Percentiles rank a stretch among this genome's conserved stretches.
These are phyloP conservation scores for Aspergillus terreus DNA, from an alignment of 2,329 filamentous ascomycete species.

Conservation along the genomic window DNA sequence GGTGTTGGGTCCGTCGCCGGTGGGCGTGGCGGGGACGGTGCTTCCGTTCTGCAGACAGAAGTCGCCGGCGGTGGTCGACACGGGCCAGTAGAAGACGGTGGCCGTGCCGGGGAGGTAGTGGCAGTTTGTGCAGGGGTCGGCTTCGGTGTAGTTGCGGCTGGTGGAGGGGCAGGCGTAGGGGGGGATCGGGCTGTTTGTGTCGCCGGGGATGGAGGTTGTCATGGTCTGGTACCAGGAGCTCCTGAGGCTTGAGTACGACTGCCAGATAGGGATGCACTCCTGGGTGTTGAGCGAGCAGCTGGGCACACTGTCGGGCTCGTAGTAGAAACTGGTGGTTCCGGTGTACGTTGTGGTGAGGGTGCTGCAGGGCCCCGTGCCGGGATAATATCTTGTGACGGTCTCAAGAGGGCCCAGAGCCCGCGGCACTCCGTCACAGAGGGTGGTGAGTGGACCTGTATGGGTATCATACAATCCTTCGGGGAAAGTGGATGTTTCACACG, in stretches of 20 bases:
- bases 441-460: constrained; percentile 18
- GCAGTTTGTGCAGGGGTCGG: constrained; percentile 16
- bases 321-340: constrained; percentile 6
- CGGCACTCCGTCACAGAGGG: constrained; percentile 18
- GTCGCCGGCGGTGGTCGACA: constrained; percentile 15
- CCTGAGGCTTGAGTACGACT: constrained; percentile 13
- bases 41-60: constrained; percentile 19
- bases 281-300: constrained; percentile 12
- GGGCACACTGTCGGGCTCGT: constrained; percentile 4
- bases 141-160: constrained; percentile 12
- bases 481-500: constrained; percentile 13
- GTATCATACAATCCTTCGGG: constrained; percentile 13
- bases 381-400: constrained; percentile 14
- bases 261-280: constrained; percentile 21
- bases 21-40: constrained; percentile 14
- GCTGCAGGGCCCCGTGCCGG: constrained; percentile 17
- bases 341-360: constrained; percentile 4
- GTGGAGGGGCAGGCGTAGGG: constrained; percentile 13
- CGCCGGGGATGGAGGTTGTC: constrained; percentile 9
- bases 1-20: constrained; percentile 14
- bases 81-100: constrained; percentile 24
- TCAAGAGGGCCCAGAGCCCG: constrained; percentile 18
- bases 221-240: constrained; percentile 7
- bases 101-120: constrained; percentile 19
- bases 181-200: constrained; percentile 18